Conservation (phyloP, 2,329 filamentous ascomycete genomes). For the Decorospora gaudefroyi region DNA sequence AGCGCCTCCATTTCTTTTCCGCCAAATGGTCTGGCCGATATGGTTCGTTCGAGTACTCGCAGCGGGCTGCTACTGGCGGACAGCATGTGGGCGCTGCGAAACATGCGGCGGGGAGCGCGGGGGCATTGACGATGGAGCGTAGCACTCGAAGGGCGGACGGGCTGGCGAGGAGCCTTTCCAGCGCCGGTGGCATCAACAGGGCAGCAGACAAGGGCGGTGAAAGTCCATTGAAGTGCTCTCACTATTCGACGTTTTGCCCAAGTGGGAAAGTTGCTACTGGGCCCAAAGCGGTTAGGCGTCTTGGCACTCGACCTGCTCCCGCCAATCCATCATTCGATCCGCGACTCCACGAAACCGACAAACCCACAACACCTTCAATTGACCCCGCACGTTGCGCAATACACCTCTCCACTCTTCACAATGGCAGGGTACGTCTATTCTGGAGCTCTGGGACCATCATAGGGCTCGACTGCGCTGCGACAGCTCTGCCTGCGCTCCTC, state of each 20-base stretch:
- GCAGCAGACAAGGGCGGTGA: slow-evolving; percentile 15
- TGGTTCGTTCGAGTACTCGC: slow-evolving; percentile 18
- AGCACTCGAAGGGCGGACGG: slow-evolving; percentile 50
- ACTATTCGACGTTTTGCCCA: slow-evolving; percentile 1
- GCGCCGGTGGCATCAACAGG: slow-evolving; percentile 51
- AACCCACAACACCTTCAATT: slow-evolving; percentile 42
- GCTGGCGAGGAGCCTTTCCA: slow-evolving; percentile 54
- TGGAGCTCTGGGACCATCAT: slow-evolving; percentile 18
- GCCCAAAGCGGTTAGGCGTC: slow-evolving; percentile 24
- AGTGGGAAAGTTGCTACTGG: slow-evolving; percentile 20
- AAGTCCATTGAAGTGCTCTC: slow-evolving; percentile 28
- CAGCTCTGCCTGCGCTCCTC: slow-evolving; percentile 14
- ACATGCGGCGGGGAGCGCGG: slow-evolving; percentile 27
- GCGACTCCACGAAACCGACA: slow-evolving; percentile 33
- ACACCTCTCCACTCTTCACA: slow-evolving; percentile 47
- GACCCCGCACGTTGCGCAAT: slow-evolving; percentile 33
- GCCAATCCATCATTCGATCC: slow-evolving; percentile 37
- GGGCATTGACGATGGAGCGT: slow-evolving; percentile 38
- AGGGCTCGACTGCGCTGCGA: slow-evolving; percentile 11
- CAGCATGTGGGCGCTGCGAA: slow-evolving; percentile 24
- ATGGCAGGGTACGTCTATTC: slow-evolving; percentile 50
- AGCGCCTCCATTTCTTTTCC: too few species aligned
- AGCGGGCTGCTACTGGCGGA: slow-evolving; percentile 17
- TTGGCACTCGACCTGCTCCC: slow-evolving; percentile 22
- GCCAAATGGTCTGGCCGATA: too few species aligned